Base-by-base conservation (phyloP, 2,329 filamentous ascomycete genomes). In the Pseudogymnoascus sp. region DNA sequence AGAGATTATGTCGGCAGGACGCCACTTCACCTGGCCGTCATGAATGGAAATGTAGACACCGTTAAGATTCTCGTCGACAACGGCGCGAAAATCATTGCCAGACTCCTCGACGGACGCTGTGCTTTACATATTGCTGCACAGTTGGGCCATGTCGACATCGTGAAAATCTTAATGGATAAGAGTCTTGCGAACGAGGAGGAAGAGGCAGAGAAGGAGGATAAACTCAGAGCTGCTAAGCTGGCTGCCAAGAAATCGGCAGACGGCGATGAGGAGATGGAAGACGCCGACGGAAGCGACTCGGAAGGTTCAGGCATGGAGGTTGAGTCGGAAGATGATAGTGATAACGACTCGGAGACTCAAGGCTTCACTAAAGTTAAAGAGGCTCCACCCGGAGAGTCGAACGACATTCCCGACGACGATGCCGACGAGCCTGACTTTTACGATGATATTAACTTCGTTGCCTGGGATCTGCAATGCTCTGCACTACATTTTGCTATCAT, bases 61-160 rank as follows among this genome's bases (percentile, higher is more conserved):
- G 88, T 94, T 1, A 80, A 87, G 64, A 81, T 77, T 57, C 78
- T 96, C 1, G 83, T 95, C 25, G 81, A 91, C 64, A 78, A 84
- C 62, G 89, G 87, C 2, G 86, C 89, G 35, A 83, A 90, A 14
- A 75, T 96, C 22, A 82, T 91, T 22, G 81, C 89, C 58, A 83
- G 91, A 58, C 72, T 95, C 38, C 88, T 88, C 0, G 91, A 94
- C 71, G 91, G 91, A 3, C 82, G 84, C 66, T 95, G 90, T 2
- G 88, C 90, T 7, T 78, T 96, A n/a, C 91, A 96, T 72, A 76
- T 95, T 30, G 90, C 90, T 15, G 88, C 89, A 15, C 81, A 84
- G 47, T 81, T 87, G 20, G 91, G 91, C 0, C 76, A 84, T 64
- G 70, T 76, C 1, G 83, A 86, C 15, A 92, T 94, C 64, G 80